Base-by-base conservation (phyloP, 179 eudicot genomes). In the Drosera spatulata region DNA sequence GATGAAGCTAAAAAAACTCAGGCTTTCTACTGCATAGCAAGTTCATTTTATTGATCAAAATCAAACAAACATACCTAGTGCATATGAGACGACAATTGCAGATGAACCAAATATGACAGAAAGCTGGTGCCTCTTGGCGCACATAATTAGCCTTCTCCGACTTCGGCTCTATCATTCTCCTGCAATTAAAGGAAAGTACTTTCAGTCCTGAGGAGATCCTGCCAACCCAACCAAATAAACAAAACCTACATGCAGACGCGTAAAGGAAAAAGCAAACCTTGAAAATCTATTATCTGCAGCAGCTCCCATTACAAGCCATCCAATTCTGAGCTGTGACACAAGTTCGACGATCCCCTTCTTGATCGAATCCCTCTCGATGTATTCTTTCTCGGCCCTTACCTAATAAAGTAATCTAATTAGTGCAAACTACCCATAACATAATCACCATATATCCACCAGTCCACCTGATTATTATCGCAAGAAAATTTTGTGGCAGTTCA, bases 271-370 rank as follows among this genome's bases (percentile, higher is more conserved):
- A 13, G 38, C 44, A n/a, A 46, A 88, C 96, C 77, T 85, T 47
- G 96, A 80, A 71, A 65, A 86, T 50, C 69, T 61, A 43, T 57
- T 73, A 66, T 84, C 85, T 10, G 88, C 82, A 10, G 95, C 96
- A 15, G 89, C 98, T 66, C 98, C 98, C 90, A 91, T 91, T 47
- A 84, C 95, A 72, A 91, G 90, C 77, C 65, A 78, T 61, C 72
- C 73, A 60, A 91, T 83, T 53, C 62, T 70, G 46, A 79, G 76
- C 65, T 69, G 71, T 49, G 74, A 59, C 65, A 91, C 60, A 60
- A 88, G 78, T 56, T 82, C 77, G 62, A 88, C 80, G 58, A 91
- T 80, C 50, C 95, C 96, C 63, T 81, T 76, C 79, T 77, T 85
- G 58, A 91, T 68, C 38, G 82, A 82, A 54, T 86, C 80, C 69